phyloP scores from a whole-genome alignment of 2,329 filamentous ascomycete species.

The Pseudonectria buxi region DNA sequence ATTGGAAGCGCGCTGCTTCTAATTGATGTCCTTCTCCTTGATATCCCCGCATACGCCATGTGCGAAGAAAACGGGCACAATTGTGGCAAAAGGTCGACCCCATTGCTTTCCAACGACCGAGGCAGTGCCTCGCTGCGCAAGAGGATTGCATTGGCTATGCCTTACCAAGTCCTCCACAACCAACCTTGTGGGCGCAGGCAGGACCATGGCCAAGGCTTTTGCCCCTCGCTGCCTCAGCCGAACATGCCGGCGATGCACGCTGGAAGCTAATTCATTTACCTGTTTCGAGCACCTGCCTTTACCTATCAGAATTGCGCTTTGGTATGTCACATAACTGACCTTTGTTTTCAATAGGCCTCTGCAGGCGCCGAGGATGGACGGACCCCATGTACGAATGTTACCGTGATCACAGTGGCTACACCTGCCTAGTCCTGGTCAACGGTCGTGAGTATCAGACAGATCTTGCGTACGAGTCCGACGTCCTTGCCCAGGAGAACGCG shows the following conservation, averaged over 20 bases:
- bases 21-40: slow-evolving; percentile 8
- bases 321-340: slow-evolving; percentile 25
- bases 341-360: slow-evolving; percentile 61
- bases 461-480: slow-evolving; percentile 72
- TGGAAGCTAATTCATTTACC: no score
- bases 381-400: slow-evolving; percentile 85
- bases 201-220: no score
- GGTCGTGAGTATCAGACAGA: slow-evolving; percentile 95
- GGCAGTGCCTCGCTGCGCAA: no score
- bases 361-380: slow-evolving; percentile 87
- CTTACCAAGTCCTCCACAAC: no score
- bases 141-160: no score
- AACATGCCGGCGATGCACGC: no score
- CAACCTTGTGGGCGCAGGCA: no score
- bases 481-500: slow-evolving; percentile 83
- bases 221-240: no score
- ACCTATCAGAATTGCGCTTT: neutral
- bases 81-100: neutral
- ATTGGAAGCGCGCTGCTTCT: slow-evolving; percentile 10
- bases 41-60: neutral
- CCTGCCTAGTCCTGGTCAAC: slow-evolving; percentile 89
- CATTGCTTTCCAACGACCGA: no score
- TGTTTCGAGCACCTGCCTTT: neutral
- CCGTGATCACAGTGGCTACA: slow-evolving; percentile 67
- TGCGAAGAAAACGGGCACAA: neutral